Base-by-base conservation (phyloP, 139 green algal genomes). In the Gonium pectorale region DNA sequence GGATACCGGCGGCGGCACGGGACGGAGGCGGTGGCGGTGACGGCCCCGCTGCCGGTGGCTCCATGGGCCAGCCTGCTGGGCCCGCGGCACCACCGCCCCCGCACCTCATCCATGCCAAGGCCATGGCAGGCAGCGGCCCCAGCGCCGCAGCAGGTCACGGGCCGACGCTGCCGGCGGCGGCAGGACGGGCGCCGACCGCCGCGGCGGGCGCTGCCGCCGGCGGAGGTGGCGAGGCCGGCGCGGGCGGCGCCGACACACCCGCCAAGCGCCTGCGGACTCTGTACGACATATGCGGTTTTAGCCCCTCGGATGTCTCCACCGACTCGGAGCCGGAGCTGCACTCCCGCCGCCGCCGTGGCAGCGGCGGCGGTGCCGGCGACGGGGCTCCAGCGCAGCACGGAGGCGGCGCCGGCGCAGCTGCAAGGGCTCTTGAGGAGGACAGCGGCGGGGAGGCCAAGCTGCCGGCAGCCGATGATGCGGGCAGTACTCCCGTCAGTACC, bases 271-370 rank as follows among this genome's bases (percentile, higher is more conserved):
- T 79, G 70, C 46, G 70, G 13, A 21, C 5, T 7, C 38, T 79
- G 46, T 79, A 79, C 70, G 19, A 37, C 43, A 79, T 5, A n/a
- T 79, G 70, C 31, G 70, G 70, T 13, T 79, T 79, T n/a, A 79
- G 70, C 70, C 64, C 70, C 1, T 79, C 70, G 46, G 70, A 79
- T 17, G 46, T 79, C 19, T 79, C 70, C 3, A 66, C 70, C 17
- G 70, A 68, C n/a, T 43, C 62, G 62, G 62, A 68, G 17, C 62
- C 62, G 9, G 62, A 35, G 6, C 6, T 64, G 22, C 56, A 64
- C n/a, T n/a, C n/a, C n/a, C n/a, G n/a, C n/a, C 19, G 38, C 33
- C 37, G 66, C 33, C 6, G 38, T 31, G 66, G 37, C 37, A 15
- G 66, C 19, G 43, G 43, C 46, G 68, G 8, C 68, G 68, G 41